These are phyloP conservation scores for Suillus americanus DNA, from an alignment of 768 basidiomycete genomes.

Conservation along the genomic window DNA sequence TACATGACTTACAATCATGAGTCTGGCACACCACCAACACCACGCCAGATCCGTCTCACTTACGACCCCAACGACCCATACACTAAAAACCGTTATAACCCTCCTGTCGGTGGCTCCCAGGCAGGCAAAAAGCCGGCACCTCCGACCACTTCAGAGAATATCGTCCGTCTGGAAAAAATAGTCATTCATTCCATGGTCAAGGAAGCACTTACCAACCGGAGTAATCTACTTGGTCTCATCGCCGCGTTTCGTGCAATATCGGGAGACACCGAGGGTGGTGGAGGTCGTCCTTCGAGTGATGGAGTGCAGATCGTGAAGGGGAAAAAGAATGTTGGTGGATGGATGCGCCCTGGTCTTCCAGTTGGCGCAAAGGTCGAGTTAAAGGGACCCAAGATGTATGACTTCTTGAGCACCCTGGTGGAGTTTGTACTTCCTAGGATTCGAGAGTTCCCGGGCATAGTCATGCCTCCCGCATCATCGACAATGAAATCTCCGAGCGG, in stretches of 20 bases:
- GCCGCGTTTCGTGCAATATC: constrained; percentile 87
- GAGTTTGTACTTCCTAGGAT: constrained; percentile 96
- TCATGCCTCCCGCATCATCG: constrained; percentile 73
- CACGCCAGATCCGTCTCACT: constrained; percentile 59
- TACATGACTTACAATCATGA: constrained; percentile 93
- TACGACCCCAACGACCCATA: constrained; percentile 84
- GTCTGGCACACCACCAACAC: constrained; percentile 48
- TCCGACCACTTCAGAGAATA: constrained; percentile 62
- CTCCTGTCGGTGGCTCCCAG: constrained; percentile 70
- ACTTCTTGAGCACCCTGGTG: constrained; percentile 82
- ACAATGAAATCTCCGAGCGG: constrained; percentile 71
- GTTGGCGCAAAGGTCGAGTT: constrained; percentile 89
- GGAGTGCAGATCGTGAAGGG: constrained; percentile 81
- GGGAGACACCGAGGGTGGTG: constrained; percentile 75
- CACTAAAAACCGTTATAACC: constrained; percentile 72
- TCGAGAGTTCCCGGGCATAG: constrained; percentile 84
- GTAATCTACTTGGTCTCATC: constrained; percentile 76
- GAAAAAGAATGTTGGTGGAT: constrained; percentile 70
- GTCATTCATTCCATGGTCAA: constrained; percentile 86
- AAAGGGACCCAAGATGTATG: constrained; percentile 91
- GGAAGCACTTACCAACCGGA: constrained; percentile 69
- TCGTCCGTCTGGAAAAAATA: constrained; percentile 79
- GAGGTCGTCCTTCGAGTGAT: constrained; percentile 62
- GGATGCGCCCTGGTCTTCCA: constrained; percentile 82
- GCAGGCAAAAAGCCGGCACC: constrained; percentile 68